Conservation (phyloP, 2,329 filamentous ascomycete species). For the Neofusicoccum laricinum region DNA sequence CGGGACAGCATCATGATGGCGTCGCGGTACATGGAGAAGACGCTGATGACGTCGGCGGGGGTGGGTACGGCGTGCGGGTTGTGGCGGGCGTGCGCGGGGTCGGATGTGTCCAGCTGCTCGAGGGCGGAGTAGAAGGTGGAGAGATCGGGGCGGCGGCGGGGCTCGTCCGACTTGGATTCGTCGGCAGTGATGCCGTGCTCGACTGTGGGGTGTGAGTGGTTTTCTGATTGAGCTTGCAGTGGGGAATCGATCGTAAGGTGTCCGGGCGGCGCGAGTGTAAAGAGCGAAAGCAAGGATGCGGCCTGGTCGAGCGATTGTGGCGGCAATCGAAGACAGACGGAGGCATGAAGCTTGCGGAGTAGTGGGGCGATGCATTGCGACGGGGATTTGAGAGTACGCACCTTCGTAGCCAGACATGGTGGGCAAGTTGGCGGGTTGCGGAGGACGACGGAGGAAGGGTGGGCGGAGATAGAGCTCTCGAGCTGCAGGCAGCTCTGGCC, state of each 20-base stretch:
- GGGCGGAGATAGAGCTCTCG: not conserved
- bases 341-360: no score
- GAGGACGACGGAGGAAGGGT: not conserved
- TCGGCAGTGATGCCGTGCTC: constrained; percentile 48
- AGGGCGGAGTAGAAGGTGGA: constrained; percentile 64
- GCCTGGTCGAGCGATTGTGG: not conserved
- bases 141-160: constrained; percentile 58
- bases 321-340: no score
- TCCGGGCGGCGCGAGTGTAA: not conserved
- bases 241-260: not conserved
- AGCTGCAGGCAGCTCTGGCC: constrained; percentile 7
- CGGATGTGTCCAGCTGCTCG: constrained; percentile 55
- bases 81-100: constrained; percentile 47
- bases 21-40: constrained; percentile 59
- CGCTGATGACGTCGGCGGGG: constrained; percentile 59
- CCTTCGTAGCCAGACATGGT: constrained; percentile 74
- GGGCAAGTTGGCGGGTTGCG: constrained; percentile 42
- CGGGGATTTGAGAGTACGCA: constrained; percentile 19
- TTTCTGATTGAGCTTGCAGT: not conserved
- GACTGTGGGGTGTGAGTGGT: constrained; percentile 32
- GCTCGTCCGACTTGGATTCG: constrained; percentile 26
- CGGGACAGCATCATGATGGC: constrained; percentile 58
- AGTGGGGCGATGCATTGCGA: not conserved
- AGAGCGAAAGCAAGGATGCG: not conserved
- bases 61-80: constrained; percentile 59